Percentiles rank a stretch among this genome's conserved stretches.
Conservation (phyloP, 345 rosid species). For the Brassica juncea region DNA sequence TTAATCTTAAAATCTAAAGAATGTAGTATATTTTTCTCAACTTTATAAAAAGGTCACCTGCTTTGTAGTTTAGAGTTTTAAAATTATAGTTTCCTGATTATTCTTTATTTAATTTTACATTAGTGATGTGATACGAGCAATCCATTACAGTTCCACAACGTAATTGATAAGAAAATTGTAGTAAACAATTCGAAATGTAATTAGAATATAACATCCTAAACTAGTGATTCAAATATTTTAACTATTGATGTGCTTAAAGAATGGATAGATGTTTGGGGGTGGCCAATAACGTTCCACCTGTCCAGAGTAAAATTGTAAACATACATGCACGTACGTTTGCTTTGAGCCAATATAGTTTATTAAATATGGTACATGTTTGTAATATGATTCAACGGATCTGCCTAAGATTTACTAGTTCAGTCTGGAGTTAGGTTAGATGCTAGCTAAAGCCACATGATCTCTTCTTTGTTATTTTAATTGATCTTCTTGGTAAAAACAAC, state of each 20-base stretch:
- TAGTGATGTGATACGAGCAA: conserved; percentile 11
- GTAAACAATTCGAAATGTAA: not conserved
- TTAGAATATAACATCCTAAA: not conserved
- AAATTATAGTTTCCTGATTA: not conserved
- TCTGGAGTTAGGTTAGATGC: conserved; percentile 14
- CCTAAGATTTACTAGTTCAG: conserved; percentile 1
- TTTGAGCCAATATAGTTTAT: not conserved
- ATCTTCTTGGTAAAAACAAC: not conserved
- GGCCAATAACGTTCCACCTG: not conserved
- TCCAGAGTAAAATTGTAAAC: not conserved
- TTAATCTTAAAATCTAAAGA: not conserved
- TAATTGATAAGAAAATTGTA: not conserved
- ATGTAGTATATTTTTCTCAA: not conserved
- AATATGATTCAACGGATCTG: conserved; percentile 17
- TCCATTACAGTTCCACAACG: conserved; percentile 2
- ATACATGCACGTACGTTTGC: conserved; percentile 10
- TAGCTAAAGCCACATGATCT: conserved; percentile 12
- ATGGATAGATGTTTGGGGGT: conserved; percentile 1
- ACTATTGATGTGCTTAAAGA: not conserved
- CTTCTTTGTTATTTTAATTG: not conserved
- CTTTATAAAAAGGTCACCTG: not conserved
- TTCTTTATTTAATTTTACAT: not conserved
- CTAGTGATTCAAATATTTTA: not conserved
- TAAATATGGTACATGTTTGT: not conserved
- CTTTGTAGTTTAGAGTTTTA: not conserved